These are phyloP conservation scores for Discostella stelligera DNA, from an alignment of 352 stramenopile species.

Conservation along the genomic window DNA sequence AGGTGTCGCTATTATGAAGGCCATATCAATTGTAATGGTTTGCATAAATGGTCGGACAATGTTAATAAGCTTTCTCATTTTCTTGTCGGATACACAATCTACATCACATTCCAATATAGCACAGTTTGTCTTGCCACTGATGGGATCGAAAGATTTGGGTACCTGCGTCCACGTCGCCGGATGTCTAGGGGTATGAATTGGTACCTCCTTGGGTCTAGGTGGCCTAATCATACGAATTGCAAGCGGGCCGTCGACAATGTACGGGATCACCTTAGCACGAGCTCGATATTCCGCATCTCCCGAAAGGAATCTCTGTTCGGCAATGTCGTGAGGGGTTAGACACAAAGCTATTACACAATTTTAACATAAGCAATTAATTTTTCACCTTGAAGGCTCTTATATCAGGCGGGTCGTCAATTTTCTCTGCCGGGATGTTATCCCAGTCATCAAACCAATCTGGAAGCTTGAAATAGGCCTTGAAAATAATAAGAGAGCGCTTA, in stretches of 20 bases:
- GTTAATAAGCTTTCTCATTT: conserved; percentile 48
- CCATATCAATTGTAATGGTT: conserved; percentile 58
- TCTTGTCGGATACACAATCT: conserved; percentile 49
- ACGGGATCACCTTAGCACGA: conserved; percentile 51
- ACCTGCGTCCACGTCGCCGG: conserved; percentile 35
- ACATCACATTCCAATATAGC: conserved; percentile 48
- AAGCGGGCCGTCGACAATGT: conserved; percentile 53
- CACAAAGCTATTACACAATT: not conserved
- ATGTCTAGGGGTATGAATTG: conserved; percentile 27
- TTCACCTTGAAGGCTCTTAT: conserved; percentile 59
- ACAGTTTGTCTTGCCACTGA: conserved; percentile 5
- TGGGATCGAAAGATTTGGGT: conserved; percentile 23
- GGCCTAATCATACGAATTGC: conserved; percentile 50
- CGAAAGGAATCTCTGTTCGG: conserved; percentile 51
- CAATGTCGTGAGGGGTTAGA: not conserved
- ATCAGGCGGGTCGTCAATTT: conserved; percentile 44
- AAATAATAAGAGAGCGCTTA: no score
- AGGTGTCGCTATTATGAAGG: conserved; percentile 45
- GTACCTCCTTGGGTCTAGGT: conserved; percentile 36
- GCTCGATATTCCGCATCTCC: conserved; percentile 53
- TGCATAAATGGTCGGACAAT: conserved; percentile 53
- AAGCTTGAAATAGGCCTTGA: conserved; percentile 53
- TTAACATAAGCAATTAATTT: not conserved
- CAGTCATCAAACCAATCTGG: conserved; percentile 59
- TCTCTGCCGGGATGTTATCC: conserved; percentile 45